Evolutionary conservation across 1,284 basidiomycete genomes (phyloP).

Genomic region (Melampsora occidentalis): DNA sequence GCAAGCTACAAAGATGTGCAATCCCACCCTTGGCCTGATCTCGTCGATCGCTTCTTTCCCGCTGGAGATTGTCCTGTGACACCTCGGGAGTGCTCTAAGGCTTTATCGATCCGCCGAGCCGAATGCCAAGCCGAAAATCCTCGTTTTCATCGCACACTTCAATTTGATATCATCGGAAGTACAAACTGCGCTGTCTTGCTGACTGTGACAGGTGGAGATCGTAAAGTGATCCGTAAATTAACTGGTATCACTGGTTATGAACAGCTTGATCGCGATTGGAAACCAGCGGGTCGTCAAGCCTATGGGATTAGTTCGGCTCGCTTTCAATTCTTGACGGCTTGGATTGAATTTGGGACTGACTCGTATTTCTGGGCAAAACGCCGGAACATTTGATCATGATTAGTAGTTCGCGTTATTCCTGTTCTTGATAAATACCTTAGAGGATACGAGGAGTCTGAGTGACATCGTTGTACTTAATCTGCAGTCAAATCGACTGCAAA

Average conservation of each 20-base stretch:
- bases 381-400: background rate
- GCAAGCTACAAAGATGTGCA: conserved; percentile 2
- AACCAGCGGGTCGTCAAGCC: background rate
- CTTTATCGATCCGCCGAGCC: background rate
- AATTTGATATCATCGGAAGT: conserved; percentile 23
- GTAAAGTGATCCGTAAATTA: conserved; percentile 3
- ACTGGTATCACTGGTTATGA: background rate
- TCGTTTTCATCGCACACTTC: conserved; percentile 19
- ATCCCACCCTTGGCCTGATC: conserved; percentile 11
- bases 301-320: background rate
- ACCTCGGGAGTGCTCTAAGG: background rate
- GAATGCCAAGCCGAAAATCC: conserved; percentile 14
- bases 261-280: background rate
- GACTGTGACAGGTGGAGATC: conserved; percentile 2
- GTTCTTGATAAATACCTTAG: too few relatives aligned
- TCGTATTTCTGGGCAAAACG: background rate
- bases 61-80: background rate
- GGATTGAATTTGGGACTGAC: conserved; percentile 6
- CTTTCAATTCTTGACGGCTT: background rate
- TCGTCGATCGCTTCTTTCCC: conserved; percentile 24
- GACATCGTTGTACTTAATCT: too few relatives aligned
- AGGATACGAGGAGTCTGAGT: too few relatives aligned
- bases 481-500: too few relatives aligned
- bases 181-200: conserved; percentile 14
- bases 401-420: too few relatives aligned